These are phyloP conservation scores for Fereydounia khargensis DNA, from an alignment of 1,284 basidiomycete genomes.

Conservation along the genomic window DNA sequence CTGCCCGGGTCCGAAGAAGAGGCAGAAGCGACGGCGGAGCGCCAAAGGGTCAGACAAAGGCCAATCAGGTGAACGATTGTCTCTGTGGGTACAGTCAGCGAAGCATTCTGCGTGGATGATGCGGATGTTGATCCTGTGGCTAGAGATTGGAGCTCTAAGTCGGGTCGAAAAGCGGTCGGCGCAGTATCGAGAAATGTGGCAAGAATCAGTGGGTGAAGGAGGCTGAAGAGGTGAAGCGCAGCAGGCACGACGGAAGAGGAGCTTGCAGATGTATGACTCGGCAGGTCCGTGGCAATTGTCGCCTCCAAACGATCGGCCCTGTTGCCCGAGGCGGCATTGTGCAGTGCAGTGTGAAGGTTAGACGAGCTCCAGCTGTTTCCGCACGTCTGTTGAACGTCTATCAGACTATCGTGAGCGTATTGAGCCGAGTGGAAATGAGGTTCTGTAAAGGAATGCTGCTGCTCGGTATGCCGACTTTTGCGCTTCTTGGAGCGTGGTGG, in stretches of 20 bases:
- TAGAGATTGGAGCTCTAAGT: conserved; percentile 12
- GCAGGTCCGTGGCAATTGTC: too few relatives aligned
- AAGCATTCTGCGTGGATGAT: conserved; percentile 23
- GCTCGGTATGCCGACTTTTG: too few relatives aligned
- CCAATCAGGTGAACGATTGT: conserved; percentile 21
- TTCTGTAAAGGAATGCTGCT: too few relatives aligned
- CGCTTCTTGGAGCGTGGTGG: too few relatives aligned
- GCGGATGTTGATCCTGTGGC: too few relatives aligned
- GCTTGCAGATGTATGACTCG: too few relatives aligned
- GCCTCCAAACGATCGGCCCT: too few relatives aligned
- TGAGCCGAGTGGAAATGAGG: background rate
- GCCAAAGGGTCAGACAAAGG: conserved; percentile 25
- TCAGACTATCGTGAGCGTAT: conserved; percentile 1
- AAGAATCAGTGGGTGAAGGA: conserved; percentile 15
- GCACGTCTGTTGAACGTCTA: too few relatives aligned
- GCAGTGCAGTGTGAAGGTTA: background rate
- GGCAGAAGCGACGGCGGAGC: conserved; percentile 4
- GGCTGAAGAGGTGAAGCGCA: conserved; percentile 15
- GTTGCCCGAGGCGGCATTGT: too few relatives aligned
- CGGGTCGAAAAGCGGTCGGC: conserved; percentile 32
- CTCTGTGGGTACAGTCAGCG: conserved; percentile 16
- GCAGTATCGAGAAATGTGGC: conserved; percentile 33
- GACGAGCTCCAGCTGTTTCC: too few relatives aligned
- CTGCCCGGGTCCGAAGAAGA: conserved; percentile 2
- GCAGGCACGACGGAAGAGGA: too few relatives aligned